Conservation (phyloP, 2,329 filamentous ascomycete species). For the Fusarium chuoi region DNA sequence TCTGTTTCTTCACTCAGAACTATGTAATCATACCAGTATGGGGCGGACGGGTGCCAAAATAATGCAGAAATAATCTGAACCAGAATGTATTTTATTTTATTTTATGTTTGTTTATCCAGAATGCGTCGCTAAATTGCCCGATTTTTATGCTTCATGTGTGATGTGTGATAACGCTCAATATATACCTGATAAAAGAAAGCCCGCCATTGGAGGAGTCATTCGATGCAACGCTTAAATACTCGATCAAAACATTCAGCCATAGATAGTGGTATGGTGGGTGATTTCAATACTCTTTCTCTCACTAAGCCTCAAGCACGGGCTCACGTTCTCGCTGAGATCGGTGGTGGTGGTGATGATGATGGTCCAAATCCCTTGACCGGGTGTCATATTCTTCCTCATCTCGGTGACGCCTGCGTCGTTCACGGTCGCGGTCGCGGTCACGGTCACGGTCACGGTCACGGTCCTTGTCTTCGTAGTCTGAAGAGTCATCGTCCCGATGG, state of each 20-base stretch:
- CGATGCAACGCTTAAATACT: conserved; percentile 22
- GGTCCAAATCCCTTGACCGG: conserved; percentile 46
- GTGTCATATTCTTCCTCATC: conserved; percentile 45
- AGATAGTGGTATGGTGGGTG: neutral
- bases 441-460: conserved; percentile 51
- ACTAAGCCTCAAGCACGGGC: conserved; percentile 31
- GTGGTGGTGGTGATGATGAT: conserved; percentile 50
- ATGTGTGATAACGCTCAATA: conserved; percentile 10
- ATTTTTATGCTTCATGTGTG: conserved; percentile 25
- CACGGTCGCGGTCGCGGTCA: conserved; percentile 50
- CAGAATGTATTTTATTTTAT: conserved; percentile 15
- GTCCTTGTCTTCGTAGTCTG: conserved; percentile 49
- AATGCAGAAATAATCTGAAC: neutral
- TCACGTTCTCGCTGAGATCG: conserved; percentile 48
- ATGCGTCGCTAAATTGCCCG: conserved; percentile 31
- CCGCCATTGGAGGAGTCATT: conserved; percentile 13
- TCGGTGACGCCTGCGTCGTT: conserved; percentile 46
- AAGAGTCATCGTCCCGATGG: conserved; percentile 42
- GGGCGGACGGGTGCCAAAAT: neutral
- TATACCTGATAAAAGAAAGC: conserved; percentile 7
- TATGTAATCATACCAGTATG: neutral
- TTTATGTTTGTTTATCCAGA: conserved; percentile 25
- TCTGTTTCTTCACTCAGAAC: neutral
- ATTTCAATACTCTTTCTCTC: neutral
- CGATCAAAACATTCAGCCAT: neutral